A percentile compares a stretch with the other conserved stretches of the same genome.
These are phyloP conservation scores for Cladosporium colombiae DNA, from an alignment of 2,329 filamentous ascomycete species.

Conservation along the genomic window DNA sequence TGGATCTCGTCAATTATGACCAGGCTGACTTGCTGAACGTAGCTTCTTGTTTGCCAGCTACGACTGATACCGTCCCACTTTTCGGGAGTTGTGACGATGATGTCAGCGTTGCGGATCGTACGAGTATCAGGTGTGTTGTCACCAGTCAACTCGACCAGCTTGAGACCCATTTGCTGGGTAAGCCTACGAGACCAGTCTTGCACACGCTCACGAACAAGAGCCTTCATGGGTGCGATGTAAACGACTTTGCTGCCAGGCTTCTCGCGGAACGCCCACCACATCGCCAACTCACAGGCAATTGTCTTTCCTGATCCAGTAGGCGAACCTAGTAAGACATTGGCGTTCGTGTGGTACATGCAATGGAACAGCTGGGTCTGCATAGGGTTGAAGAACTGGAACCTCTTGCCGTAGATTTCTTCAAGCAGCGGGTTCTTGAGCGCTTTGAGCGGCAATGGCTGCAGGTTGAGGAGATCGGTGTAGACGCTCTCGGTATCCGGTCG, in stretches of 20 bases:
- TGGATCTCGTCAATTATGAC: constrained; percentile 99
- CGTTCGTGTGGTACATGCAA: constrained; percentile 85
- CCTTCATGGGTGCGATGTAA: constrained; percentile 99
- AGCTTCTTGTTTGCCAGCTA: constrained; percentile 97
- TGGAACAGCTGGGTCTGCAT: constrained; percentile 99
- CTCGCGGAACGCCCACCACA: constrained; percentile 99
- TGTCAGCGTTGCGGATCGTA: constrained; percentile 92
- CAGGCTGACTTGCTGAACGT: constrained; percentile 89
- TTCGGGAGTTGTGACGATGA: constrained; percentile 98
- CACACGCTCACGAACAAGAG: constrained; percentile 91
- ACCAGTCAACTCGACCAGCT: constrained; percentile 91
- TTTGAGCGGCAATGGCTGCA: constrained; percentile 84
- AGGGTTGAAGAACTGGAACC: constrained; percentile 96
- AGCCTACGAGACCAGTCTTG: constrained; percentile 89
- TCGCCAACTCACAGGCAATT: constrained; percentile 89
- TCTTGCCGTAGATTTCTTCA: constrained; percentile 83
- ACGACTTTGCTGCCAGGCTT: constrained; percentile 95
- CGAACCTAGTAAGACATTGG: constrained; percentile 91
- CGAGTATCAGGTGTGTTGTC: constrained; percentile 97
- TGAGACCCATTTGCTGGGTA: constrained; percentile 78
- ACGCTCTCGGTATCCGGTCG: constrained; percentile 96
- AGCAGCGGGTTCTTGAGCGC: constrained; percentile 84
- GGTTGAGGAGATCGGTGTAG: constrained; percentile 88
- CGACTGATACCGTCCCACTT: constrained; percentile 99
- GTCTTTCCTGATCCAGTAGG: constrained; percentile 98